Conservation (phyloP, 331 rosid genomes). For the Acacia pycnantha region DNA sequence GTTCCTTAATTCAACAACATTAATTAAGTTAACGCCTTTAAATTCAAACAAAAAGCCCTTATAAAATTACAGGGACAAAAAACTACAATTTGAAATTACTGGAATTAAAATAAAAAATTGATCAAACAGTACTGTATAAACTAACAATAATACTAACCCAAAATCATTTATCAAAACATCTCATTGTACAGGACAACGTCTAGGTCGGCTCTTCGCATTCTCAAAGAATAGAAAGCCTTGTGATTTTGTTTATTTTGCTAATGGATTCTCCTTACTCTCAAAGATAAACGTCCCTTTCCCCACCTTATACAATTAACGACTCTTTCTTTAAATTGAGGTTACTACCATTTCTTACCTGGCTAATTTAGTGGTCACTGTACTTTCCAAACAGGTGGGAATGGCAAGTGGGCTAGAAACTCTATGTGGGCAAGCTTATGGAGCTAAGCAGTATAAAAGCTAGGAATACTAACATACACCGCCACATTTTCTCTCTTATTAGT, state of each 20-base stretch:
- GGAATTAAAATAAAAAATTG: too few species aligned
- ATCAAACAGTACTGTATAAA: too few species aligned
- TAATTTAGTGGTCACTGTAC: neutral
- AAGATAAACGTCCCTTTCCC: neutral
- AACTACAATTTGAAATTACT: too few species aligned
- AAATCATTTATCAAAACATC: too few species aligned
- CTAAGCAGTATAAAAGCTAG: conserved; percentile 53
- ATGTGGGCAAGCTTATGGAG: conserved; percentile 75
- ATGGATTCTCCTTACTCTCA: neutral
- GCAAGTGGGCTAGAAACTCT: conserved; percentile 69
- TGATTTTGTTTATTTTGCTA: neutral
- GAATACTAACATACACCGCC: conserved; percentile 2
- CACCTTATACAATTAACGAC: neutral
- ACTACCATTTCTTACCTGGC: neutral
- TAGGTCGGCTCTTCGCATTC: neutral
- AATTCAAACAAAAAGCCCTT: too few species aligned
- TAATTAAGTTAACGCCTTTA: too few species aligned
- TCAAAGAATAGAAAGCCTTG: neutral
- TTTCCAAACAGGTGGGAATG: conserved; percentile 57
- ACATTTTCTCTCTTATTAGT: conserved; percentile 49
- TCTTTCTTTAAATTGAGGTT: neutral
- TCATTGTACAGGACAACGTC: too few species aligned
- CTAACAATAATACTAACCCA: too few species aligned
- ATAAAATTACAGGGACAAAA: too few species aligned
- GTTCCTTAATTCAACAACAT: too few species aligned